Conservation (phyloP, 805 yeast species). For the Candida maltosa region DNA sequence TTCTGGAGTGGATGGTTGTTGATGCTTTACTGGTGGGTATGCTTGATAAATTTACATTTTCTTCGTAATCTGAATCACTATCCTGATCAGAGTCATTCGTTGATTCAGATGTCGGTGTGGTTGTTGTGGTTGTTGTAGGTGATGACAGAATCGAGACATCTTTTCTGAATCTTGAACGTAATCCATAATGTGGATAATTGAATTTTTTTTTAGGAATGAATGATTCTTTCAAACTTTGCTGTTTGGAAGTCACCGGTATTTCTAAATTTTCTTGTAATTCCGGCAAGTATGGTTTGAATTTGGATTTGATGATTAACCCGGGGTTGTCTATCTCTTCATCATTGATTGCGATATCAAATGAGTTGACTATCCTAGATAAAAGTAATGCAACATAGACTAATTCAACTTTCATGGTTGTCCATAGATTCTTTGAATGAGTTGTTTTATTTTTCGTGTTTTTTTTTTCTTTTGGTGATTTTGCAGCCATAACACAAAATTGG, state of each 20-base stretch:
- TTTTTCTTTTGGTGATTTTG: no score
- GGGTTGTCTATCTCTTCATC: conserved; percentile 8
- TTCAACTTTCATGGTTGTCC: no score
- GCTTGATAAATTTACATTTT: background rate
- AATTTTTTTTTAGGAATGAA: conserved; percentile 6
- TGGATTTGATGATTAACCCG: conserved; percentile 5
- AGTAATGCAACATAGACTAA: no score
- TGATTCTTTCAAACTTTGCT: conserved; percentile 6
- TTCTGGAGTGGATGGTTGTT: conserved; percentile 10
- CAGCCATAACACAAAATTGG: no score
- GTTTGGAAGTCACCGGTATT: conserved; percentile 6
- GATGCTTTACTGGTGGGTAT: background rate
- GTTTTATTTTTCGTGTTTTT: no score
- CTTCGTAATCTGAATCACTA: background rate
- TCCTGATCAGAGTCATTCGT: background rate
- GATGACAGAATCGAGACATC: background rate
- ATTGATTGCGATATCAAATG: conserved; percentile 5
- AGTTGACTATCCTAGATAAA: no score
- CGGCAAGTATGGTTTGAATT: conserved; percentile 7
- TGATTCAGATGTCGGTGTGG: background rate
- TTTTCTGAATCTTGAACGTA: conserved; percentile 5
- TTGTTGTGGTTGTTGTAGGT: background rate
- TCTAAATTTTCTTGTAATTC: conserved; percentile 6
- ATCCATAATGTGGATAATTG: conserved; percentile 1
- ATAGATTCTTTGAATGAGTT: no score